Base-by-base conservation (phyloP, 352 stramenopile genomes). In the Achlya hypogyna region DNA sequence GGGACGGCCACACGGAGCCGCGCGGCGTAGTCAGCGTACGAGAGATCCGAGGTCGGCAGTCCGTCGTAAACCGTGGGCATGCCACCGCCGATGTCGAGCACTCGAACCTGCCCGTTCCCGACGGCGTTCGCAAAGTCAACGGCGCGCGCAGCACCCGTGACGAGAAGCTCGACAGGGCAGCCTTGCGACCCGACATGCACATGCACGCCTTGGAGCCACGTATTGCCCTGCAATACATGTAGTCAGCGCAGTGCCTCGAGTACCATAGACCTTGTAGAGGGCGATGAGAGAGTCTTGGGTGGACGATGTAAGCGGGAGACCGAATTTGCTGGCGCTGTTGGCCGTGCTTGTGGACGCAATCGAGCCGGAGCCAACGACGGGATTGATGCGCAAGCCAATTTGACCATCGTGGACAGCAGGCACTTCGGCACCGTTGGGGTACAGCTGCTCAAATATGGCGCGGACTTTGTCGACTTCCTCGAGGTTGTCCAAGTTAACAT, bases 401-500 rank as follows among this genome's bases (percentile, higher is more conserved):
- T 89, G 82, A 34, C 58, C 66, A 9, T 72, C 62, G 58, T 88
- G 76, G 9, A 32, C 29, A 34, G 5, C 5, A 74, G 5, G 74
- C 59, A 22, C 68, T 62, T 1, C 51, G 60, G 14, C 71, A 74
- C 6, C 71, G 68, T 74, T 76, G 4, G 81, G 87, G 34, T 54
- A 25, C 16, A 85, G 58, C 22, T 82, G 72, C 0, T 32, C 51
- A 31, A 96, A 82, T 8, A 72, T 27, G 2, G 29, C n/a, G 4
- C 65, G 25, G n/a, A 89, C 78, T 62, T 93, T 92, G 65, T 74
- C 69, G 25, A 98, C 77, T 62, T 98, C 92, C 31, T 96, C 74
- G 60, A 95, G 77, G 69, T 96, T 97, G 76, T 98, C 93, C 18
- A 93, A 60, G 75, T 98, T 98, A 65, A 97, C 82, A 64, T 91